phyloP scores from a whole-genome alignment of 345 rosid species.

The Camelina sativa region DNA sequence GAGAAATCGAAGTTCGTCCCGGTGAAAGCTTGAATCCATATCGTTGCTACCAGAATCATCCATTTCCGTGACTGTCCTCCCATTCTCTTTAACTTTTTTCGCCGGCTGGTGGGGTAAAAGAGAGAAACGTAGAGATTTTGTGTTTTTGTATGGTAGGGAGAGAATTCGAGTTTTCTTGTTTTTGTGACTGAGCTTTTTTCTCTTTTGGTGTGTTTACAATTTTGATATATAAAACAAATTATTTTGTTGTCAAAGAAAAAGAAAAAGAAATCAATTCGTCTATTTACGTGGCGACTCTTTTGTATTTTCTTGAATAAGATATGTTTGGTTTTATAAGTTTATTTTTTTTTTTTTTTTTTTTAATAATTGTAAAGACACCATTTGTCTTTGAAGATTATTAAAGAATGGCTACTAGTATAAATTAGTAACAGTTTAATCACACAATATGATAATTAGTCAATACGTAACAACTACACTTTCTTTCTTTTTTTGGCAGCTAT shows the following conservation, averaged over 20 bases:
- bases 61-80: conserved; percentile 86
- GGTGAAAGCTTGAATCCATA: conserved; percentile 97
- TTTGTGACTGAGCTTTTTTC: conserved; percentile 28
- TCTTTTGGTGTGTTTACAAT: conserved; percentile 12
- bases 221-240: no score
- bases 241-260: no score
- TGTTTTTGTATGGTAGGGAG: conserved; percentile 33
- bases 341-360: no score
- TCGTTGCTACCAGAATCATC: conserved; percentile 90
- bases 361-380: no score
- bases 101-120: no score
- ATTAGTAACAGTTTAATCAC: no score
- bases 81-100: conserved; percentile 42
- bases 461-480: no score
- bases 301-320: background rate
- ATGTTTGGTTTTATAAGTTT: background rate
- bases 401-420: no score
- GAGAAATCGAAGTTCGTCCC: conserved; percentile 98
- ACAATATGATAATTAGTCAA: no score
- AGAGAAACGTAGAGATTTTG: no score
- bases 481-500: no score
- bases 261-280: background rate
- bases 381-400: no score
- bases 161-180: conserved; percentile 16
- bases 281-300: conserved; percentile 27